phyloP scores from a whole-genome alignment of 805 yeast genomes.

The Yamadazyma insecticola region DNA sequence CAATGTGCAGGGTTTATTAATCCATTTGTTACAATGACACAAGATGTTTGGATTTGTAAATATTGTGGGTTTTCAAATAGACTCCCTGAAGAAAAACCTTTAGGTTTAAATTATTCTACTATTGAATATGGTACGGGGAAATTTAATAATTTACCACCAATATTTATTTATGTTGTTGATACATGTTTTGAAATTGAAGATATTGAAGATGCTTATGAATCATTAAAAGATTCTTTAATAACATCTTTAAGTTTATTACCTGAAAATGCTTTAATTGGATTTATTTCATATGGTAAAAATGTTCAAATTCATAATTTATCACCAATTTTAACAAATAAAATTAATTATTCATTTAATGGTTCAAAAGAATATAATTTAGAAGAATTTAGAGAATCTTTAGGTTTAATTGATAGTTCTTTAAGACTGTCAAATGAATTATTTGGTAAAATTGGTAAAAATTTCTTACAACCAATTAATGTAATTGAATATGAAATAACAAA shows the following conservation, averaged over 20 bases:
- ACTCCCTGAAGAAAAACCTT: conserved; percentile 52
- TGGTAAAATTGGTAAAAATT: conserved; percentile 23
- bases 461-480: conserved; percentile 67
- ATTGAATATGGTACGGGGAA: conserved; percentile 81
- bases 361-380: conserved; percentile 77
- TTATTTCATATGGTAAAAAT: conserved; percentile 85
- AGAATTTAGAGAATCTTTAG: conserved; percentile 54
- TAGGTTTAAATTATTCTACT: conserved; percentile 73
- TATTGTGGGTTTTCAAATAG: conserved; percentile 75
- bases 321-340: background rate
- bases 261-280: conserved; percentile 83
- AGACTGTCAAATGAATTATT: conserved; percentile 28
- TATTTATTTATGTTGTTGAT: conserved; percentile 82
- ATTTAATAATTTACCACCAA: conserved; percentile 81
- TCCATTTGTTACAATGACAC: conserved; percentile 75
- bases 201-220: conserved; percentile 78
- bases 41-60: conserved; percentile 81
- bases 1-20: conserved; percentile 83
- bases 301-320: conserved; percentile 74
- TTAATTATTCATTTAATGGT: conserved; percentile 72
- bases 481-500: conserved; percentile 82
- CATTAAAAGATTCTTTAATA: conserved; percentile 69
- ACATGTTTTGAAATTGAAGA: conserved; percentile 53
- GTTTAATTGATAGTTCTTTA: conserved; percentile 22
- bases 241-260: conserved; percentile 76